These are phyloP conservation scores for Grosmannia clavigera DNA, from an alignment of 2,329 filamentous ascomycete genomes.

Conservation along the genomic window DNA sequence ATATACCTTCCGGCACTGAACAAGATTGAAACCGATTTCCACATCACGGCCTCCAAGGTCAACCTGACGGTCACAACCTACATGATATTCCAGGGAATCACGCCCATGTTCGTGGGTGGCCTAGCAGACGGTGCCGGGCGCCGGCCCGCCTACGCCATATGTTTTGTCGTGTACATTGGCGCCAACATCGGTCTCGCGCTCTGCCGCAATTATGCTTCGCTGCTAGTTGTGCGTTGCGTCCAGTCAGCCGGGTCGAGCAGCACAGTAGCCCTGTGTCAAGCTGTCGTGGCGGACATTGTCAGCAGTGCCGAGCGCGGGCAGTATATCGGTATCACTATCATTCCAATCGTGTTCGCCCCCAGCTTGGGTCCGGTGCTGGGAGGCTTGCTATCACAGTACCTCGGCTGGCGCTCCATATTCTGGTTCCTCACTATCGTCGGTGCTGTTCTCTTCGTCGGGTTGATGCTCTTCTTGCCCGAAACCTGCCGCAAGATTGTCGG, in stretches of 20 bases:
- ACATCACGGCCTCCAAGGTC: constrained; percentile 26
- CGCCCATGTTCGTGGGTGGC: constrained; percentile 42
- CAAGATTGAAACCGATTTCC: constrained; percentile 27
- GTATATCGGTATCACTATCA: constrained; percentile 40
- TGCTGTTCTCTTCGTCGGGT: constrained; percentile 26
- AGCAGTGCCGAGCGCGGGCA: constrained; percentile 48
- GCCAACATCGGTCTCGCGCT: constrained; percentile 41
- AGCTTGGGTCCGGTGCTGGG: constrained; percentile 44
- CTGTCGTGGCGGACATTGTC: constrained; percentile 50
- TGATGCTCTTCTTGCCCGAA: constrained; percentile 40
- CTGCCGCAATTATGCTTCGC: constrained; percentile 32
- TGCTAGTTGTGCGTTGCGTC: constrained; percentile 41
- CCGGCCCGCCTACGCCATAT: constrained; percentile 38
- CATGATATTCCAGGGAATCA: constrained; percentile 48
- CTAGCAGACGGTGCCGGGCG: constrained; percentile 41
- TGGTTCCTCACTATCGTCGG: constrained; percentile 45
- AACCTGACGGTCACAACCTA: constrained; percentile 42
- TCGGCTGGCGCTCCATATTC: constrained; percentile 49
- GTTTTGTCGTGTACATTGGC: constrained; percentile 37
- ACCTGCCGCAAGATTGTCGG: constrained; percentile 37
- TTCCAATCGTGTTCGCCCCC: constrained; percentile 34
- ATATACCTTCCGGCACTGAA: constrained; percentile 44
- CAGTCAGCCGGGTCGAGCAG: constrained; percentile 47
- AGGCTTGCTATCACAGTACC: constrained; percentile 40
- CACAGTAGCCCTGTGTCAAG: constrained; percentile 43